Conservation (phyloP, 768 basidiomycete species). For the Agrocybe praecox region DNA sequence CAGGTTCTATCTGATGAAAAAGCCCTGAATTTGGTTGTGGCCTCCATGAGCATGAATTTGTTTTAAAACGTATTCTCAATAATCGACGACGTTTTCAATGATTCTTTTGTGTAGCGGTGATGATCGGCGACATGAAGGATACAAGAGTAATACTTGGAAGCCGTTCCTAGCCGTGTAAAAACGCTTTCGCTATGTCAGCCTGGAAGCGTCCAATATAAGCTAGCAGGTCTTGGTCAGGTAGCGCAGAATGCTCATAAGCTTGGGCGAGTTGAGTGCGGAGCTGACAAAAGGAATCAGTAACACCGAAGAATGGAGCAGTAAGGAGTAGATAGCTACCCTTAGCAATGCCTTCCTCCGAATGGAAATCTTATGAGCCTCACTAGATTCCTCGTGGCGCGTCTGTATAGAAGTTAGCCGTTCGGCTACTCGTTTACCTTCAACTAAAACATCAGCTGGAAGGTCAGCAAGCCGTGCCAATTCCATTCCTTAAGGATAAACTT, state of each 20-base stretch:
- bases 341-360: conserved; percentile 69
- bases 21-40: no score
- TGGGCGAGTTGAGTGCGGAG: conserved; percentile 76
- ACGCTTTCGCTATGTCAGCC: conserved; percentile 63
- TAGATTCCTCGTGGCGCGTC: conserved; percentile 57
- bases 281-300: conserved; percentile 32
- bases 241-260: conserved; percentile 68
- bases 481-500: conserved; percentile 54
- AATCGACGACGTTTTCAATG: no score
- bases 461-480: conserved; percentile 89
- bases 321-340: conserved; percentile 43
- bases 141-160: background rate
- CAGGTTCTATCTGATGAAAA: no score
- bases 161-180: conserved; percentile 23
- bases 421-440: conserved; percentile 64
- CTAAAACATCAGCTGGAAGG: conserved; percentile 72
- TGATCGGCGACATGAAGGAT: background rate
- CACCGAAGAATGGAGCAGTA: background rate
- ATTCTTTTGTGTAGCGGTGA: background rate
- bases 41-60: no score
- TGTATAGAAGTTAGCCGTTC: conserved; percentile 60
- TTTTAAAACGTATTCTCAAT: no score
- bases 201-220: conserved; percentile 72
- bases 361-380: conserved; percentile 59
- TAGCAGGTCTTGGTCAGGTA: conserved; percentile 71